phyloP scores from a whole-genome alignment of 2,329 filamentous ascomycete genomes.

The Chrysoporthe deuterocubensis region DNA sequence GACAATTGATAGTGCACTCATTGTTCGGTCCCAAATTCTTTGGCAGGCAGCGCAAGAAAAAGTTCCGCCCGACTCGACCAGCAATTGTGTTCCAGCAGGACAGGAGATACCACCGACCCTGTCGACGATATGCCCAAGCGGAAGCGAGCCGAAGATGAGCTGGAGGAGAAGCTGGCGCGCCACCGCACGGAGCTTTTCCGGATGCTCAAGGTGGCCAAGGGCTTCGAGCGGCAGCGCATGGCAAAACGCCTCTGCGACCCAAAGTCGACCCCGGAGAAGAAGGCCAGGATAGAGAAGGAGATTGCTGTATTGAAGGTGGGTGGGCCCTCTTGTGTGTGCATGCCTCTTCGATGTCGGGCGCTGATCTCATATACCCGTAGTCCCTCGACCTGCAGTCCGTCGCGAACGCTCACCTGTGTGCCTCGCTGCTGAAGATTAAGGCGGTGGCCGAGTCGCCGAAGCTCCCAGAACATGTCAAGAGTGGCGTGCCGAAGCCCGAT shows the following conservation, averaged over 20 bases:
- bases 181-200: constrained; percentile 64
- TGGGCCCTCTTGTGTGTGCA: background rate
- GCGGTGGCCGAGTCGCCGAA: constrained; percentile 54
- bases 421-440: constrained; percentile 58
- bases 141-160: constrained; percentile 53
- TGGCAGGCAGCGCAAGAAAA: constrained; percentile 13
- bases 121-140: constrained; percentile 57
- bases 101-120: background rate
- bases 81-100: background rate
- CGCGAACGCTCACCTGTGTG: constrained; percentile 59
- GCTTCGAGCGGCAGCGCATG: constrained; percentile 78
- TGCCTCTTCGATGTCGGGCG: background rate
- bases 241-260: constrained; percentile 60
- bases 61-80: constrained; percentile 2
- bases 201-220: constrained; percentile 73
- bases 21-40: constrained; percentile 1
- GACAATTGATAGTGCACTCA: background rate
- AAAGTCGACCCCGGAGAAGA: constrained; percentile 51
- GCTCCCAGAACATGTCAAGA: constrained; percentile 53
- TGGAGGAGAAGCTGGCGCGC: constrained; percentile 38
- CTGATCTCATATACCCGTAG: constrained; percentile 37
- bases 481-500: constrained; percentile 52
- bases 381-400: constrained; percentile 62
- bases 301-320: constrained; percentile 59
- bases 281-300: constrained; percentile 65